Evolutionary conservation across 768 basidiomycete genomes (phyloP), one percentile per base, ranked within the genome.

Genomic region (Gelatoporia subvermispora): DNA sequence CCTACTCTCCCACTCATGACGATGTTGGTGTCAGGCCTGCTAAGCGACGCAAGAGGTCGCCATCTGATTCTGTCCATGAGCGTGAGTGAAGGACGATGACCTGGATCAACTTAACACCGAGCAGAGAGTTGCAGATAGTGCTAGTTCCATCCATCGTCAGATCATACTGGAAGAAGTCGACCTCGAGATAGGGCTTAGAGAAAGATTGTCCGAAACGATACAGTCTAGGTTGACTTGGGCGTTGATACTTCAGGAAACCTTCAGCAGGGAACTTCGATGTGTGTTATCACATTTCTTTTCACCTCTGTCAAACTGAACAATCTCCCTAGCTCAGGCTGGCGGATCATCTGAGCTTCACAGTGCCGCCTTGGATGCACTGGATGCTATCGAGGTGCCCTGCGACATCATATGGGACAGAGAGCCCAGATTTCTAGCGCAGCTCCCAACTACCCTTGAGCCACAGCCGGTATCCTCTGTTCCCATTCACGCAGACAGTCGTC

Each of bases 141-240:
- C 13, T 13, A 54, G n/a, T n/a, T n/a, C 54, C 5, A 43, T 43
- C 18, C 10, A 17, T 4, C 54, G 50, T 35, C 63, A 61, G 41
- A 41, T 69, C 1, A 41, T 68, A 13, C 53, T 66, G 8, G 69
- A 77, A 35, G 76, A 77, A 49, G 47, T 77, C 2, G 65, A 70
- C 53, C 56, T 75, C 34, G 75, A 77, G 49, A 65, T 78, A 17
- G 60, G 68, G 17, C 54, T 77, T 17, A 66, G 74, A 35, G 56
- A 70, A 47, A 66, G 73, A 18, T 60, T 77, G 39, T 62, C 62
- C 10, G 64, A 64, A n/a, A 71, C 73, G 9, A 61, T 74, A 2
- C 64, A 73, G 47, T 71, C 74, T 18, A 68, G 76, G 22, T 65
- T 78, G 15, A 67, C 70, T 35, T 77, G 75, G 75, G 73, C 73